phyloP scores from a whole-genome alignment of 805 yeast genomes.

The Saturnispora galanensis region DNA sequence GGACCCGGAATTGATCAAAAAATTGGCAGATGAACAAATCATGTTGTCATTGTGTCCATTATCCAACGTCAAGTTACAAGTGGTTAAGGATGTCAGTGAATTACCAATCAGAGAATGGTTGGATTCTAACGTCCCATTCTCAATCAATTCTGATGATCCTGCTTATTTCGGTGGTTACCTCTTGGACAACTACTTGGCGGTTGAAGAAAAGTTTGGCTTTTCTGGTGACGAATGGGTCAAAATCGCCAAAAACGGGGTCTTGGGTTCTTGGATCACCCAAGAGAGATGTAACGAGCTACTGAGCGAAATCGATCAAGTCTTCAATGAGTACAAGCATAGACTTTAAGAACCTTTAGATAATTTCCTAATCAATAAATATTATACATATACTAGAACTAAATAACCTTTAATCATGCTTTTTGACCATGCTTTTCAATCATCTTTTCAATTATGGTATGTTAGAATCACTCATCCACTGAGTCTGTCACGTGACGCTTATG shows the following conservation, averaged over 20 bases:
- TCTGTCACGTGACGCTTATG: no score
- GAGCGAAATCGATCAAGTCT: slow-evolving; percentile 34
- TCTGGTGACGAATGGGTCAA: slow-evolving; percentile 48
- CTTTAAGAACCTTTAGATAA: not conserved
- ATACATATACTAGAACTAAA: no score
- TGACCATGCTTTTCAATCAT: no score
- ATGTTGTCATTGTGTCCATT: slow-evolving; percentile 69
- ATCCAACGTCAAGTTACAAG: slow-evolving; percentile 68
- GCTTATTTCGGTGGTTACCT: slow-evolving; percentile 83
- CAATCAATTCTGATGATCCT: slow-evolving; percentile 71
- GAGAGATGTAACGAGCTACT: slow-evolving; percentile 41
- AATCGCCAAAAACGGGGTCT: slow-evolving; percentile 56
- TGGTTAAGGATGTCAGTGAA: slow-evolving; percentile 55
- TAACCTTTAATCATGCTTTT: no score
- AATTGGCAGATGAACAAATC: slow-evolving; percentile 45
- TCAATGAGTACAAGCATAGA: slow-evolving; percentile 18
- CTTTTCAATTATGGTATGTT: no score
- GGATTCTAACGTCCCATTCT: slow-evolving; percentile 56
- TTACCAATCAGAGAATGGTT: slow-evolving; percentile 56
- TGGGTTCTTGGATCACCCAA: slow-evolving; percentile 66
- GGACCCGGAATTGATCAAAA: slow-evolving; percentile 41
- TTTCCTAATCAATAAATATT: no score
- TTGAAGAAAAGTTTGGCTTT: slow-evolving; percentile 59
- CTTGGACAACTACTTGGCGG: slow-evolving; percentile 61
- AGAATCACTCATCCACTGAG: no score